Percentiles rank a stretch among this genome's conserved stretches.
Evolutionary conservation across 805 yeast genomes (phyloP).

Genomic region (Blastobotrys peoriensis): DNA sequence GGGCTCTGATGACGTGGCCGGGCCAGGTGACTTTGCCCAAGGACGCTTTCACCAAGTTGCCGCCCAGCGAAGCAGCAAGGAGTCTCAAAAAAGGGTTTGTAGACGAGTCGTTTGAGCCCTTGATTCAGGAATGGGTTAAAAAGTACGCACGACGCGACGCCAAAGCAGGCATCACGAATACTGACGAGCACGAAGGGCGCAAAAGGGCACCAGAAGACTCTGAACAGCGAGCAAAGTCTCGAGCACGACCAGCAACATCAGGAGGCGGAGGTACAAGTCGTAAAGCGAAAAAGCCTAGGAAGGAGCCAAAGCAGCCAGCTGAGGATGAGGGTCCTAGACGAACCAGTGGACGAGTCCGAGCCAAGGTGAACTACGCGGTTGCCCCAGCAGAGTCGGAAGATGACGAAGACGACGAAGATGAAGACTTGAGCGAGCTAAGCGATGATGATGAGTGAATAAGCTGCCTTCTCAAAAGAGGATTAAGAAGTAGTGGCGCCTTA

Average conservation of each 20-base stretch:
- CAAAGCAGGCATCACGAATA: background rate
- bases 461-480: background rate
- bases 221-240: background rate
- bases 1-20: conserved; percentile 78
- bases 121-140: background rate
- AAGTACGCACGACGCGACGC: background rate
- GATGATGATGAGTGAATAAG: conserved; percentile 8
- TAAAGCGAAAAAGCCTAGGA: conserved; percentile 23
- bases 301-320: conserved; percentile 26
- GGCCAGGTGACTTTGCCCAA: conserved; percentile 63
- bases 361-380: conserved; percentile 9
- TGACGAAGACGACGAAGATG: conserved; percentile 19
- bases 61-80: conserved; percentile 52
- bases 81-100: conserved; percentile 24
- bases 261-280: conserved; percentile 3
- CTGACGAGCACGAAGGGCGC: background rate
- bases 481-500: no score
- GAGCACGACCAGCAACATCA: background rate
- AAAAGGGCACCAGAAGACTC: background rate
- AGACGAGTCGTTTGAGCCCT: background rate
- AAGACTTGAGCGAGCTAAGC: conserved; percentile 16
- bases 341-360: conserved; percentile 19
- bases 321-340: conserved; percentile 15
- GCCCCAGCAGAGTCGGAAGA: conserved; percentile 16
- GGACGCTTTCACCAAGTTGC: conserved; percentile 65